A percentile compares a stretch with the other conserved stretches of the same genome.
Conservation (phyloP, 1,284 basidiomycete species). For the Tylopilus sp. region DNA sequence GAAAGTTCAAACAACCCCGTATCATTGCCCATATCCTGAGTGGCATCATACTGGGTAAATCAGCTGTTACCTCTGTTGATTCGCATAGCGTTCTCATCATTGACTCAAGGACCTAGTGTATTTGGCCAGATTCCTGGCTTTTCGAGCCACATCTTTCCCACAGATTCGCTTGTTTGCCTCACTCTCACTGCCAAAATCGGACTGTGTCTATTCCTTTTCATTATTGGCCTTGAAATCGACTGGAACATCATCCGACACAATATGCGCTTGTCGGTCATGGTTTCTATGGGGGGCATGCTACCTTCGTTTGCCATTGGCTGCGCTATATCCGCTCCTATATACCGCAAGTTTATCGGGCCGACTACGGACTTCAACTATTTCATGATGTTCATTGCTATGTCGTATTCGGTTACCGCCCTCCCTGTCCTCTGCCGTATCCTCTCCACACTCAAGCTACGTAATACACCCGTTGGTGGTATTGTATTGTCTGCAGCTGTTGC, state of each 20-base stretch:
- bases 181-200: slow-evolving; percentile 94
- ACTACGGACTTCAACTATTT: slow-evolving; percentile 84
- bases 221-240: slow-evolving; percentile 94
- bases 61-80: no score
- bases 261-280: slow-evolving; percentile 54
- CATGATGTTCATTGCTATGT: slow-evolving; percentile 93
- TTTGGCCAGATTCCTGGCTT: slow-evolving; percentile 84
- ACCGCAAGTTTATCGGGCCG: slow-evolving; percentile 80
- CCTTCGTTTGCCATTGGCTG: slow-evolving; percentile 90
- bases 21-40: slow-evolving; percentile 91
- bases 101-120: slow-evolving; percentile 73
- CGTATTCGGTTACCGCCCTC: slow-evolving; percentile 94
- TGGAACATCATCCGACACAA: slow-evolving; percentile 69
- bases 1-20: slow-evolving; percentile 85
- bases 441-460: slow-evolving; percentile 84
- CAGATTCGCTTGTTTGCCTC: slow-evolving; percentile 79
- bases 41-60: slow-evolving; percentile 85
- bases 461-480: slow-evolving; percentile 94
- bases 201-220: slow-evolving; percentile 91
- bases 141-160: slow-evolving; percentile 85
- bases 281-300: slow-evolving; percentile 76
- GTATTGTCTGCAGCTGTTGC: slow-evolving; percentile 95
- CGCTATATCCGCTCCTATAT: slow-evolving; percentile 84
- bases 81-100: slow-evolving; percentile 2
- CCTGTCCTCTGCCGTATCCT: slow-evolving; percentile 94